A percentile compares a stretch with the other conserved stretches of the same genome.
Conservation (phyloP, 2,329 filamentous ascomycete genomes). For the Corniculantispora saksenae region DNA sequence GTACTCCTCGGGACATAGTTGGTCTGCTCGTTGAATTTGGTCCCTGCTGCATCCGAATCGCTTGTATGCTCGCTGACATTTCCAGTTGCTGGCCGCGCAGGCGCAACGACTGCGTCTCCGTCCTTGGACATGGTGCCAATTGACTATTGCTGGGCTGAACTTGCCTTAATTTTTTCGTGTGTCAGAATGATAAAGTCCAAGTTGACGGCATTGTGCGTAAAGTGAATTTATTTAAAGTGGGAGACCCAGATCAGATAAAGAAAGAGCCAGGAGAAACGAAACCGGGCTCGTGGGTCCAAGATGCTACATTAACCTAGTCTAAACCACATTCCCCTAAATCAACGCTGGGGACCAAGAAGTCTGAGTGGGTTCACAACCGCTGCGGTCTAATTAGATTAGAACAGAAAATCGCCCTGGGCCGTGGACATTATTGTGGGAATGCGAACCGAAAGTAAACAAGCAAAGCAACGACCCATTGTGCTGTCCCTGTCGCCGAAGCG, state of each 20-base stretch:
- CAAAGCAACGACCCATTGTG: not conserved
- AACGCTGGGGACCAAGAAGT: not conserved
- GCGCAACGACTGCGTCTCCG: not conserved
- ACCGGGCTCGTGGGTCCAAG: constrained; percentile 1
- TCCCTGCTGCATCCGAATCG: constrained; percentile 24
- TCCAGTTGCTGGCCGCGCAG: constrained; percentile 17
- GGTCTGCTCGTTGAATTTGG: constrained; percentile 55
- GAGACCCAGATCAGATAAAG: constrained; percentile 12
- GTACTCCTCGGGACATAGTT: constrained; percentile 53
- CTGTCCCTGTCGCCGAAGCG: too few species aligned
- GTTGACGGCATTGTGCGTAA: not conserved
- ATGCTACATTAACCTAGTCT: not conserved
- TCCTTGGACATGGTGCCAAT: not conserved
- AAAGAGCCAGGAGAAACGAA: not conserved
- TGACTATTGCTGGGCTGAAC: not conserved
- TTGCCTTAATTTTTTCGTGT: not conserved
- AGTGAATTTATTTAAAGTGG: not conserved
- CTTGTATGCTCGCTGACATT: constrained; percentile 15
- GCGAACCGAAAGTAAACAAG: not conserved
- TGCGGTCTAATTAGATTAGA: not conserved
- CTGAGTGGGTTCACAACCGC: constrained; percentile 3
- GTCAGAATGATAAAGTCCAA: not conserved
- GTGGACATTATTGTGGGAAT: constrained; percentile 13
- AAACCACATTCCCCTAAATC: not conserved
- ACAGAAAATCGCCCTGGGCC: not conserved